Conservation (phyloP, 768 basidiomycete species). For the Exidia glandulosa region DNA sequence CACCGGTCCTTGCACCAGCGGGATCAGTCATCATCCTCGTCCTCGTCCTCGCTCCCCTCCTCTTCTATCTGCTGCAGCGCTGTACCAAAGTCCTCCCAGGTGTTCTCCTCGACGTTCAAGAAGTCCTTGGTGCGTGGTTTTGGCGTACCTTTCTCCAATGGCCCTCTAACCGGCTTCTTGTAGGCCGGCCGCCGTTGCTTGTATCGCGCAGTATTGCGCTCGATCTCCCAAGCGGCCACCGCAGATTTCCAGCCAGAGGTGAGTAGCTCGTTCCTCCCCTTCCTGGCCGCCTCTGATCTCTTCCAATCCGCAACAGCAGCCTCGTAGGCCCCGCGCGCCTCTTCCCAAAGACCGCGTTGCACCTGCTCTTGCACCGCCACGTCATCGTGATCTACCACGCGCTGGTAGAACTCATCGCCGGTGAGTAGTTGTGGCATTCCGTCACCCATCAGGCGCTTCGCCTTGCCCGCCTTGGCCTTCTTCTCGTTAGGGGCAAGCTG, state of each 20-base stretch:
- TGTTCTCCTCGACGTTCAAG: not conserved
- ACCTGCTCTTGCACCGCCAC: not conserved
- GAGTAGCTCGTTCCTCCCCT: not conserved
- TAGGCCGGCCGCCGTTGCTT: not conserved
- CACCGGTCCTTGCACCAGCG: not conserved
- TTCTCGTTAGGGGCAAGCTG: conserved; percentile 6
- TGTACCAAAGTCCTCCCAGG: not conserved
- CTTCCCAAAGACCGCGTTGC: not conserved
- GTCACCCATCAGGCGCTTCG: not conserved
- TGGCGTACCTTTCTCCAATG: not conserved
- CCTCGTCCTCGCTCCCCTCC: not conserved
- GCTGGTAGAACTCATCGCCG: not conserved
- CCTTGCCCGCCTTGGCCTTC: not conserved
- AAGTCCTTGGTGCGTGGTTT: not conserved
- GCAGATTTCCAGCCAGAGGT: not conserved
- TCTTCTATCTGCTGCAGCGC: not conserved
- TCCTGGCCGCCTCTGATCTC: not conserved
- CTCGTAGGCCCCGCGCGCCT: not conserved
- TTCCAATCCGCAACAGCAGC: not conserved
- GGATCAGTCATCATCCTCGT: not conserved
- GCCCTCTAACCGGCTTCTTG: not conserved
- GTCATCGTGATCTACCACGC: not conserved
- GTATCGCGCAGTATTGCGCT: not conserved
- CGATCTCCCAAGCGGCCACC: not conserved
- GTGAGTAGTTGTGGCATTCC: not conserved